Percentiles rank a stretch among this genome's conserved stretches.
These are phyloP conservation scores for Fomitopsis betulina DNA, from an alignment of 1,284 basidiomycete genomes.

Conservation along the genomic window DNA sequence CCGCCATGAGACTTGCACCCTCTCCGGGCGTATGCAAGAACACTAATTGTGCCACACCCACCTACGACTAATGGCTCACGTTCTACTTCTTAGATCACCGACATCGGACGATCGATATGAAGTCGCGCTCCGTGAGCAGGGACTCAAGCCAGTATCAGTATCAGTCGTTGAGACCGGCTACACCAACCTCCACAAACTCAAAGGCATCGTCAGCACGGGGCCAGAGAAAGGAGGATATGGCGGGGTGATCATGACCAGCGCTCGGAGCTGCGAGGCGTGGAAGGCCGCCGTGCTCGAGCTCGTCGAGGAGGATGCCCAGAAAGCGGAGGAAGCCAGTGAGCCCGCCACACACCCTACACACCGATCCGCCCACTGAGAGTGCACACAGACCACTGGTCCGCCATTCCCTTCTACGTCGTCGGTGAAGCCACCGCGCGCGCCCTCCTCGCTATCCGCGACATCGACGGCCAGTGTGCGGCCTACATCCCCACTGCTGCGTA, in stretches of 20 bases:
- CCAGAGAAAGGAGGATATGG: conserved; percentile 30
- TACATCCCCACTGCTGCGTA: conserved; percentile 27
- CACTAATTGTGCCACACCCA: background rate
- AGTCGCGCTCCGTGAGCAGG: conserved; percentile 15
- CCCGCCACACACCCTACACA: background rate
- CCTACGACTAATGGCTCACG: conserved; percentile 16
- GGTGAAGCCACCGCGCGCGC: conserved; percentile 56
- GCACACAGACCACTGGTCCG: conserved; percentile 36
- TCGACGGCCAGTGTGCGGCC: conserved; percentile 26
- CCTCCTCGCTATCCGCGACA: conserved; percentile 34
- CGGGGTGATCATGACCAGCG: conserved; percentile 73
- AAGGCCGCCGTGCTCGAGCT: conserved; percentile 14
- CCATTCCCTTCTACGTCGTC: conserved; percentile 70
- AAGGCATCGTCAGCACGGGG: conserved; percentile 35
- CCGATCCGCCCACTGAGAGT: background rate
- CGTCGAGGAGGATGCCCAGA: background rate
- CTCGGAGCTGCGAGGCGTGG: conserved; percentile 69
- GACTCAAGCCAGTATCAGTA: conserved; percentile 50
- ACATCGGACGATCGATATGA: conserved; percentile 32
- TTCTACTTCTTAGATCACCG: conserved; percentile 55
- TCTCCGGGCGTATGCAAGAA: no score
- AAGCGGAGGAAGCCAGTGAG: background rate
- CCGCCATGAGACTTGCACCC: no score
- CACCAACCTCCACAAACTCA: conserved; percentile 45
- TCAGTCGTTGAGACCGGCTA: conserved; percentile 63